Conservation (phyloP, 2,329 filamentous ascomycete species). For the Trichoderma hamatum region DNA sequence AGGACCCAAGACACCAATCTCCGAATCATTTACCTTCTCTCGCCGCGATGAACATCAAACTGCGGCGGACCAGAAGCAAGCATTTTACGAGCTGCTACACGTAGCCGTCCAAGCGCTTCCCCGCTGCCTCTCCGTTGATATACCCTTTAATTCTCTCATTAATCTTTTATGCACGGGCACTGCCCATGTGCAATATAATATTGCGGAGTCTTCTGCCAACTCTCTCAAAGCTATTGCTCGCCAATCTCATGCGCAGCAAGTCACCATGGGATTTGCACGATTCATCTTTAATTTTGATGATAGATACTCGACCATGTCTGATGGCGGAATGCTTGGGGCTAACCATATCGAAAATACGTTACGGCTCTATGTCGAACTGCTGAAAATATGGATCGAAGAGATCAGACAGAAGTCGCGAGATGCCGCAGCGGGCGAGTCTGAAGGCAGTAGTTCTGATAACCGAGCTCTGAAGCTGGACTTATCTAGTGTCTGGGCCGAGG, state of each 20-base stretch:
- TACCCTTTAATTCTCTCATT: constrained; percentile 90
- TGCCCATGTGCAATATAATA: constrained; percentile 89
- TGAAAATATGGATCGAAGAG: constrained; percentile 97
- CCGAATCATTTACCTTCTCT: constrained; percentile 90
- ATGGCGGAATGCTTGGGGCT: constrained; percentile 92
- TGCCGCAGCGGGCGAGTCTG: constrained; percentile 64
- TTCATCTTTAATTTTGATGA: constrained; percentile 99
- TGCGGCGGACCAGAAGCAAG: constrained; percentile 81
- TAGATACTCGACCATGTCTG: constrained; percentile 95
- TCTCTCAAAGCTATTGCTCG: constrained; percentile 94
- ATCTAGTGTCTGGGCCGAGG: constrained; percentile 86
- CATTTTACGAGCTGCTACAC: constrained; percentile 93
- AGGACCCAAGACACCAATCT: constrained; percentile 90
- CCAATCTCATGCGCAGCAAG: constrained; percentile 90
- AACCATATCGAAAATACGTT: constrained; percentile 95
- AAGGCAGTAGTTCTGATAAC: constrained; percentile 66
- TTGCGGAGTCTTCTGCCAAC: constrained; percentile 87
- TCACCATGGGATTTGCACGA: constrained; percentile 92
- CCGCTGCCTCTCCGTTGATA: constrained; percentile 86
- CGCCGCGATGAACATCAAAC: constrained; percentile 77
- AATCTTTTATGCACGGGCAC: constrained; percentile 96
- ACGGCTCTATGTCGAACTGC: constrained; percentile 86
- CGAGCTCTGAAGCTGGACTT: constrained; percentile 79
- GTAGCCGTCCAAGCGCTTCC: constrained; percentile 94
- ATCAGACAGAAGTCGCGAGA: constrained; percentile 85